These are phyloP conservation scores for Otatea glauca DNA, from an alignment of 176 grass and related monocot genomes.

Conservation along the genomic window DNA sequence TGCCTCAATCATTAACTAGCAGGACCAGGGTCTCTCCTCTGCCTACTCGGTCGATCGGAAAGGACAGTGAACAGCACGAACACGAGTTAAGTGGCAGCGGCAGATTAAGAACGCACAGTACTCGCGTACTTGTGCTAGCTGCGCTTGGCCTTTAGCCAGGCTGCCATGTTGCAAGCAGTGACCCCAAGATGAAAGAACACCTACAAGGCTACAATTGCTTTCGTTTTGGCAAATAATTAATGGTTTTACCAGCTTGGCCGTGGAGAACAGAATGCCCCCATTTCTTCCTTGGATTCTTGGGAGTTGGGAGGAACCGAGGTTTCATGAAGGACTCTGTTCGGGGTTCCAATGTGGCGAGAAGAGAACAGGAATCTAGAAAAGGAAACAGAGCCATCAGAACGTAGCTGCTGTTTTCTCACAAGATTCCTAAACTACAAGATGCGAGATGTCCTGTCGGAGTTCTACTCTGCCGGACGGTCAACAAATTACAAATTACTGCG, in stretches of 20 bases:
- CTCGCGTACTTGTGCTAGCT: neutral
- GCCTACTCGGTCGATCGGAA: neutral
- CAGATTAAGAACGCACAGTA: neutral
- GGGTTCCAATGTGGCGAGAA: neutral
- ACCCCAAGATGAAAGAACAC: neutral
- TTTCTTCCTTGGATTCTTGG: neutral
- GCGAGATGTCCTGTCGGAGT: no score
- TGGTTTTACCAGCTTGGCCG: neutral
- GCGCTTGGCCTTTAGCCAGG: neutral
- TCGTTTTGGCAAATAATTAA: neutral
- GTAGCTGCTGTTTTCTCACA: no score
- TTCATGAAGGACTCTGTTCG: neutral
- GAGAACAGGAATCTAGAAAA: neutral
- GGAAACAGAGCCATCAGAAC: neutral
- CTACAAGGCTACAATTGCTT: neutral
- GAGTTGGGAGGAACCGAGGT: neutral
- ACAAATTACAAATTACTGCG: no score
- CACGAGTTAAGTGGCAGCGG: neutral
- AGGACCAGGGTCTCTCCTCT: neutral
- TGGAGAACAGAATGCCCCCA: no score
- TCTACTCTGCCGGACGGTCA: no score
- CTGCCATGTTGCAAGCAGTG: neutral
- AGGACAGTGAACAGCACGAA: neutral
- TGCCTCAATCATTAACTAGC: neutral
- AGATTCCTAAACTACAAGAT: no score